Conservation (phyloP, 169 alveolate species). For the Perkinsus marinus region DNA sequence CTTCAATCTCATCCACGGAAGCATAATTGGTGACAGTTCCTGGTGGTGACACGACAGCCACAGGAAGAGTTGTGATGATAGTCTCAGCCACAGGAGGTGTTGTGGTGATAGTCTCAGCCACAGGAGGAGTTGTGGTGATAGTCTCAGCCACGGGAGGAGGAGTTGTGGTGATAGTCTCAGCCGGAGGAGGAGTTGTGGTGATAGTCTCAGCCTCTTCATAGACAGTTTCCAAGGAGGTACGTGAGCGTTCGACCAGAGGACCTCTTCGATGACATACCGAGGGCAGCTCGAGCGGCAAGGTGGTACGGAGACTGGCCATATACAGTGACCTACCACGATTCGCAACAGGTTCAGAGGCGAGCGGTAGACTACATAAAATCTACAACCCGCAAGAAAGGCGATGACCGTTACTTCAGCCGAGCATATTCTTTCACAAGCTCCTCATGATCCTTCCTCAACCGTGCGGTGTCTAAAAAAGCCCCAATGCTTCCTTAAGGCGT, state of each 20-base stretch:
- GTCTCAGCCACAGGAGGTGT: background rate
- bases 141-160: background rate
- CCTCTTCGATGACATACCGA: no score
- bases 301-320: no score
- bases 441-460: background rate
- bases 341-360: no score
- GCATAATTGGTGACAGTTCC: no score
- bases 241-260: background rate
- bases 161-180: background rate
- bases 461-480: background rate
- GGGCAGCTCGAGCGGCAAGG: no score
- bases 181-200: background rate
- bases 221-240: background rate
- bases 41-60: no score
- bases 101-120: background rate
- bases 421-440: background rate
- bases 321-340: no score
- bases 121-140: background rate
- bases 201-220: background rate
- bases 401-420: background rate
- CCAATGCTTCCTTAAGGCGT: background rate
- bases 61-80: background rate
- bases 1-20: no score
- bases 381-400: background rate
- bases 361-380: background rate